These are phyloP conservation scores for Eustoma russellianum DNA, from an alignment of 257 asterid genomes.

Conservation along the genomic window DNA sequence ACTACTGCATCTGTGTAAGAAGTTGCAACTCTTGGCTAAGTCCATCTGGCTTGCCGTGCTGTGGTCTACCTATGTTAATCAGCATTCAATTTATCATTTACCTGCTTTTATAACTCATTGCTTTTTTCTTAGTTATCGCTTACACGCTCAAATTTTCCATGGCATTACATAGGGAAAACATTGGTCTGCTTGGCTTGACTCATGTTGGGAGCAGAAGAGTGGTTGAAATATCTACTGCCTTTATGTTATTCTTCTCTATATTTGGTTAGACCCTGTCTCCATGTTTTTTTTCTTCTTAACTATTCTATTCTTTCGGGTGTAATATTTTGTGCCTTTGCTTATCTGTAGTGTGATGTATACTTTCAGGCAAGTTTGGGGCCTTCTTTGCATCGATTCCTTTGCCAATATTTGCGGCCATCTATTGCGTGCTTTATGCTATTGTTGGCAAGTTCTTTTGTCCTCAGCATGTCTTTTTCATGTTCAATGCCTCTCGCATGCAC, in stretches of 20 bases:
- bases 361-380: conserved; percentile 93
- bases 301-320: too few relatives aligned
- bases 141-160: not conserved
- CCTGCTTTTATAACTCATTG: too few relatives aligned
- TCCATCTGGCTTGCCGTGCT: conserved; percentile 1
- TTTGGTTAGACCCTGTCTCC: conserved; percentile 44
- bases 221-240: conserved; percentile 82
- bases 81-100: too few relatives aligned
- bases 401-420: conserved; percentile 91
- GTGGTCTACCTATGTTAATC: not conserved
- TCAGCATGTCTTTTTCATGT: conserved; percentile 1
- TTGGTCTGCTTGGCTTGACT: conserved; percentile 93
- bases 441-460: conserved; percentile 59
- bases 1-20: conserved; percentile 81
- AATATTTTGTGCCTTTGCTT: not conserved
- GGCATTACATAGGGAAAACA: conserved; percentile 65
- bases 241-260: conserved; percentile 97
- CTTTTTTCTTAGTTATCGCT: not conserved
- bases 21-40: conserved; percentile 1
- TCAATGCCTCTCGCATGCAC: conserved; percentile 1
- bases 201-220: conserved; percentile 99
- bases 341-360: conserved; percentile 9
- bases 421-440: conserved; percentile 78
- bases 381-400: conserved; percentile 89
- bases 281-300: not conserved